phyloP scores from a whole-genome alignment of 2,329 filamentous ascomycete species.

The Pseudocercospora ulei region DNA sequence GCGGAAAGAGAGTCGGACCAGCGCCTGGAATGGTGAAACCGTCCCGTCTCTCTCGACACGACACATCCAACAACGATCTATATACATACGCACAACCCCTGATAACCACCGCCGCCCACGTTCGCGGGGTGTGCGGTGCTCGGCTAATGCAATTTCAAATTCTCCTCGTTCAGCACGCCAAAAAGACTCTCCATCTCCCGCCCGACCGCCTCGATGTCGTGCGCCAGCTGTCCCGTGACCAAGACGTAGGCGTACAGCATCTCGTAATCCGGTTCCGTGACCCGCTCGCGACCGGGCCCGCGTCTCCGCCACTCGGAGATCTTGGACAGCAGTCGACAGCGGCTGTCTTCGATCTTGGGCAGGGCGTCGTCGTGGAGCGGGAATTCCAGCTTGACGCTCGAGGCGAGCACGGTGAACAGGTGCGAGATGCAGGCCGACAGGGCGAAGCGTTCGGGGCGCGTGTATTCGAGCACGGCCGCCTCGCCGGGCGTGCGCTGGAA shows the following conservation, averaged over 20 bases:
- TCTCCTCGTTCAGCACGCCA: slow-evolving; percentile 53
- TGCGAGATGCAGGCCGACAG: slow-evolving; percentile 86
- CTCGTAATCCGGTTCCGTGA: slow-evolving; percentile 75
- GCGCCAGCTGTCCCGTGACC: slow-evolving; percentile 47
- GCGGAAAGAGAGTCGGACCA: no score
- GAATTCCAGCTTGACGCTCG: slow-evolving; percentile 88
- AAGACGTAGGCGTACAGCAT: slow-evolving; percentile 79
- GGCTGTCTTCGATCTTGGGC: slow-evolving; percentile 67
- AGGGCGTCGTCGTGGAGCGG: slow-evolving; percentile 72
- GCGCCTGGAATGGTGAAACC: no score
- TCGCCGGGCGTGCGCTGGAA: slow-evolving; percentile 67
- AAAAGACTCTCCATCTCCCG: slow-evolving; percentile 46
- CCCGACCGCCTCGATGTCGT: slow-evolving; percentile 29
- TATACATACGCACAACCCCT: no score
- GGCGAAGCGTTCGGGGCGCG: slow-evolving; percentile 64
- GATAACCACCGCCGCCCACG: no score
- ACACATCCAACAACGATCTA: no score
- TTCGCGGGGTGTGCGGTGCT: no score
- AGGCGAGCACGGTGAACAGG: slow-evolving; percentile 74
- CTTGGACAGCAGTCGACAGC: slow-evolving; percentile 75
- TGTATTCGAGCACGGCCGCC: slow-evolving; percentile 68
- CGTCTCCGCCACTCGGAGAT: slow-evolving; percentile 78
- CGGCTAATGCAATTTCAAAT: slow-evolving; percentile 47
- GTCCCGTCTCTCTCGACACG: no score
- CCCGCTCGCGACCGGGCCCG: slow-evolving; percentile 42